Evolutionary conservation across 2,329 filamentous ascomycete species (phyloP).

Genomic region (Colletotrichum sublineola): DNA sequence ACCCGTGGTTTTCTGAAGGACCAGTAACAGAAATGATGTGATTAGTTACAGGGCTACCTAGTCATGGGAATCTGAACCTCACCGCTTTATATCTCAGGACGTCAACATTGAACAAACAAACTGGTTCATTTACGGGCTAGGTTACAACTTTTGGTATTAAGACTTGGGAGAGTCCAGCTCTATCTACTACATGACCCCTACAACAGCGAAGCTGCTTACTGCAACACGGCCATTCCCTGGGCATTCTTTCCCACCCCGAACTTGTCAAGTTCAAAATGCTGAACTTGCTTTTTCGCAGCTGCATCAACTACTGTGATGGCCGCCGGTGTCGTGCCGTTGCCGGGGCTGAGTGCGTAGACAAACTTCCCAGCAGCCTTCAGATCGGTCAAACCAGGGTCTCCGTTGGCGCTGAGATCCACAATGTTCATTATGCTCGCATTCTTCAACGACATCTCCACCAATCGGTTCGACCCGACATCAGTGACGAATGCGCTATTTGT

Average conservation of each 20-base stretch:
- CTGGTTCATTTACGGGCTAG: too few relatives aligned
- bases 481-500: constrained; percentile 70
- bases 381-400: constrained; percentile 69
- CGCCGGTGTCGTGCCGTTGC: constrained; percentile 58
- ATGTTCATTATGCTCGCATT: constrained; percentile 61
- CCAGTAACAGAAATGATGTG: too few relatives aligned
- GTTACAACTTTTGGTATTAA: too few relatives aligned
- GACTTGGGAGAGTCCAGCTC: too few relatives aligned
- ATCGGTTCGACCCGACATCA: constrained; percentile 63
- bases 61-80: too few relatives aligned
- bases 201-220: neutral
- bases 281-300: constrained; percentile 20
- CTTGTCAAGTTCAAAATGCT: constrained; percentile 11
- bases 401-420: constrained; percentile 59
- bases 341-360: constrained; percentile 69
- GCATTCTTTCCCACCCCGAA: constrained; percentile 23
- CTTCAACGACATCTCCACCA: constrained; percentile 68
- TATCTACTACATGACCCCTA: neutral
- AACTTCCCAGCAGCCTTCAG: constrained; percentile 65
- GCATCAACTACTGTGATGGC: constrained; percentile 56
- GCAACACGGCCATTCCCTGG: constrained; percentile 32
- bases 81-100: too few relatives aligned
- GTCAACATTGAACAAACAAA: too few relatives aligned
- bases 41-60: too few relatives aligned
- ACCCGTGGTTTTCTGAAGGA: too few relatives aligned